phyloP scores from a whole-genome alignment of 768 basidiomycete genomes.

The Hortiboletus flavorubellus region DNA sequence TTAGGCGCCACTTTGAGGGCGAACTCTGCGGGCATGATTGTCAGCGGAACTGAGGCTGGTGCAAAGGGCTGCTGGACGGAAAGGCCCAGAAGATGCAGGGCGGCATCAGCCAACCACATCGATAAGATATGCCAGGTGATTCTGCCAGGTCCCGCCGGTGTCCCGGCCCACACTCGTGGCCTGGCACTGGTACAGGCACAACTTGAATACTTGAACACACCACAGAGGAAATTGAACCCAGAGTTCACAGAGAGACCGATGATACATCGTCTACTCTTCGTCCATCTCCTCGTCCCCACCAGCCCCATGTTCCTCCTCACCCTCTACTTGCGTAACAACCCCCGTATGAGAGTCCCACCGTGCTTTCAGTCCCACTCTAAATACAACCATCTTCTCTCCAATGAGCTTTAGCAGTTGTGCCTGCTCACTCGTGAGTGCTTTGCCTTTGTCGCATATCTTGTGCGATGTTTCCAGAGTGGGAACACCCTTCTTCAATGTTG shows the following conservation, averaged over 20 bases:
- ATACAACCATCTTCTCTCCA: constrained; percentile 84
- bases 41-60: constrained; percentile 14
- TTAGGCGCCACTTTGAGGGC: constrained; percentile 55
- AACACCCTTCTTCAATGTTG: constrained; percentile 81
- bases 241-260: not conserved
- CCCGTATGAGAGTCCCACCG: constrained; percentile 72
- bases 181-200: not conserved
- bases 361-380: constrained; percentile 66
- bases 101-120: constrained; percentile 42
- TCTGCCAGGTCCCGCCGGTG: not conserved
- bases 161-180: not conserved
- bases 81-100: constrained; percentile 51
- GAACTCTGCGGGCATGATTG: constrained; percentile 41
- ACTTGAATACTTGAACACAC: not conserved
- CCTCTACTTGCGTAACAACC: constrained; percentile 58
- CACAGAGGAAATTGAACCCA: not conserved
- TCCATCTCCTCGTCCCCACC: constrained; percentile 48
- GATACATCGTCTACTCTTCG: constrained; percentile 37
- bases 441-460: constrained; percentile 79
- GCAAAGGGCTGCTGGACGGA: constrained; percentile 50
- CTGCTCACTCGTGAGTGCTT: constrained; percentile 78
- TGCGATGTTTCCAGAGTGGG: constrained; percentile 82
- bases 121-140: constrained; percentile 5
- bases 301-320: constrained; percentile 34
- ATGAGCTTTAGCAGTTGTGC: constrained; percentile 90